Evolutionary conservation across 257 asterid genomes (phyloP).

Genomic region (Lycium barbarum): DNA sequence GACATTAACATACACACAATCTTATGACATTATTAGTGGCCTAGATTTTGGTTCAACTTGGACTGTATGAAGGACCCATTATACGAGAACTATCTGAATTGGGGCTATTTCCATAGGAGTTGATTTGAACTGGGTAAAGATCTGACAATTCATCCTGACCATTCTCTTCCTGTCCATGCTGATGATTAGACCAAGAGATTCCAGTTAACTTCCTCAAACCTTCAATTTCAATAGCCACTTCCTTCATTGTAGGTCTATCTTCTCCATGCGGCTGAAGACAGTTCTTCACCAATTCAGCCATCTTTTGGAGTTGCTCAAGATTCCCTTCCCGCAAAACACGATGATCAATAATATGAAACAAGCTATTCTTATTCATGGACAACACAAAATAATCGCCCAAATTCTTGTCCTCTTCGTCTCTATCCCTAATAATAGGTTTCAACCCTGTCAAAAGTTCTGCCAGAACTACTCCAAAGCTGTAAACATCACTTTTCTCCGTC

Average conservation of each 20-base stretch:
- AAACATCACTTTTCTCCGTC: conserved; percentile 21
- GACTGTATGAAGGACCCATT: background rate
- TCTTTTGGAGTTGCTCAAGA: conserved; percentile 11
- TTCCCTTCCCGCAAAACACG: background rate
- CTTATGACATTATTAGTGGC: background rate
- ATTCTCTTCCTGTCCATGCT: too few species aligned
- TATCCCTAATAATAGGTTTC: conserved; percentile 12
- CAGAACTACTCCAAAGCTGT: background rate
- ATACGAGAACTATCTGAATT: background rate
- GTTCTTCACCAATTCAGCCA: background rate
- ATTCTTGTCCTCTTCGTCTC: background rate
- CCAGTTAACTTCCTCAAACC: background rate
- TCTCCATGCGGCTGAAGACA: background rate
- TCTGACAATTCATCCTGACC: too few species aligned
- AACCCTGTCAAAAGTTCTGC: conserved; percentile 24
- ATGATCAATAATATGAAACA: background rate
- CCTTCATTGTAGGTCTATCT: background rate
- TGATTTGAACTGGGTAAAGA: background rate
- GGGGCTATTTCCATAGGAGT: background rate
- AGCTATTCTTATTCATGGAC: background rate
- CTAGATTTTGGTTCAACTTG: background rate
- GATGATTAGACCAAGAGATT: too few species aligned
- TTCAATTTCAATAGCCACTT: too few species aligned
- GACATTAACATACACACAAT: too few species aligned
- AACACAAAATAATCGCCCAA: background rate